Conservation (phyloP, 768 basidiomycete genomes). For the Suillus ampliporus region DNA sequence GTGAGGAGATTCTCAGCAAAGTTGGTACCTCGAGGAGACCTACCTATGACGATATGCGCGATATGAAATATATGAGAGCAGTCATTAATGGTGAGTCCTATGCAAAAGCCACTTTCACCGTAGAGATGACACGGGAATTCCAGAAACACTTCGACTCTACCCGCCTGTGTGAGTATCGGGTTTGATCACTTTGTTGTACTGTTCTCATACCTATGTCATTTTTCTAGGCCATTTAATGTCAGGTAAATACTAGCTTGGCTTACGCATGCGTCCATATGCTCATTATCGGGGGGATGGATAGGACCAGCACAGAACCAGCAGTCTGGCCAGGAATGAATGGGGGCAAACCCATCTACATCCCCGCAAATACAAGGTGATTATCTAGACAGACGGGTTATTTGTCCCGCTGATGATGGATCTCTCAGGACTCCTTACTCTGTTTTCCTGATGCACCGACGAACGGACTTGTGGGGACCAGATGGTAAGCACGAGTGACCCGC, state of each 20-base stretch:
- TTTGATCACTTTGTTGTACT: background rate
- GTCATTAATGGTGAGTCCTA: slow-evolving; percentile 39
- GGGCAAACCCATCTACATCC: slow-evolving; percentile 38
- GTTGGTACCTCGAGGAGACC: slow-evolving; percentile 35
- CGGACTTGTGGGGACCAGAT: slow-evolving; percentile 71
- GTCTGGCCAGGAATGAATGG: slow-evolving; percentile 30
- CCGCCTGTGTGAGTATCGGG: slow-evolving; percentile 35
- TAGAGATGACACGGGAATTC: slow-evolving; percentile 8
- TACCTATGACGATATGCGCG: slow-evolving; percentile 37
- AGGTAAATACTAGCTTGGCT: slow-evolving; percentile 12
- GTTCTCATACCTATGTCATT: background rate
- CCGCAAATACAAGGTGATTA: slow-evolving; percentile 36
- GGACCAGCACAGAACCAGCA: slow-evolving; percentile 28
- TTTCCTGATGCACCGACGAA: slow-evolving; percentile 62
- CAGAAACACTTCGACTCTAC: slow-evolving; percentile 36
- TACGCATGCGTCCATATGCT: background rate
- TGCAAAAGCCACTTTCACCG: background rate
- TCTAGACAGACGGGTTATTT: background rate
- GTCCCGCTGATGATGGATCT: background rate
- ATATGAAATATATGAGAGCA: slow-evolving; percentile 47
- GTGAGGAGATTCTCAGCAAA: slow-evolving; percentile 33
- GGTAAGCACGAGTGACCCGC: slow-evolving; percentile 38
- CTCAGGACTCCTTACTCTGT: slow-evolving; percentile 52
- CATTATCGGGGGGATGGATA: slow-evolving; percentile 13
- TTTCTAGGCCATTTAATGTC: slow-evolving; percentile 30